Evolutionary conservation across 2,329 filamentous ascomycete genomes (phyloP).

Genomic region (Epichloe gansuensis): DNA sequence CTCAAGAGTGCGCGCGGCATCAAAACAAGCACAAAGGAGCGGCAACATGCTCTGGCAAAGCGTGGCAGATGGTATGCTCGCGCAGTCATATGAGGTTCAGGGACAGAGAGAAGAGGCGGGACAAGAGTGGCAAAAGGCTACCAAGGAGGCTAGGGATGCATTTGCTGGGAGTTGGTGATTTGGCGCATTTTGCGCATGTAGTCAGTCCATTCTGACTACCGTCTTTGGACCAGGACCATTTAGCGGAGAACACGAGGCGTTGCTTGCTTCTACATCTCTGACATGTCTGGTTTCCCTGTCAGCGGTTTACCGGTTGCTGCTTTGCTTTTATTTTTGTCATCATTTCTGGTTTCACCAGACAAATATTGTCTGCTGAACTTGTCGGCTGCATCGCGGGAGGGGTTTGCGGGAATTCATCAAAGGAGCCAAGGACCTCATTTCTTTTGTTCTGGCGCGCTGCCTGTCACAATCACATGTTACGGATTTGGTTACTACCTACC

Average conservation of each 20-base stretch:
- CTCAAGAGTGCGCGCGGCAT: conserved; percentile 62
- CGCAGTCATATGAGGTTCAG: conserved; percentile 61
- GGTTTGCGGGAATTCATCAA: not conserved
- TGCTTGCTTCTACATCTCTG: not conserved
- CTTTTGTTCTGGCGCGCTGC: too few species aligned
- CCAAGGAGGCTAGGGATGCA: conserved; percentile 29
- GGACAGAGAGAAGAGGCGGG: conserved; percentile 41
- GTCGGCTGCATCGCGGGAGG: conserved; percentile 1
- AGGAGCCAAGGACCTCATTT: too few species aligned
- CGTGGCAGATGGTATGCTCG: conserved; percentile 68
- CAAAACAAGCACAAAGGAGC: conserved; percentile 54
- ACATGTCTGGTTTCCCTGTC: too few species aligned
- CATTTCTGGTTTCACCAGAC: not conserved
- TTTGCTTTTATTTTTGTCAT: not conserved
- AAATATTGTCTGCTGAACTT: not conserved
- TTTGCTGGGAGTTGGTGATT: conserved; percentile 23
- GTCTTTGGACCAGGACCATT: not conserved
- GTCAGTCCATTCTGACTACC: conserved; percentile 11
- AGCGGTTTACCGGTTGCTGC: not conserved
- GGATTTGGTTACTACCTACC: not conserved
- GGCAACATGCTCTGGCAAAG: conserved; percentile 68
- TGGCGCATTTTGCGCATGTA: conserved; percentile 3
- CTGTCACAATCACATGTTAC: too few species aligned
- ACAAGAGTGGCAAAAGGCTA: conserved; percentile 28
- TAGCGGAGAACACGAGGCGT: not conserved